A percentile compares a stretch with the other conserved stretches of the same genome.
Conservation (phyloP, 768 basidiomycete genomes). For the Megacollybia marginata region DNA sequence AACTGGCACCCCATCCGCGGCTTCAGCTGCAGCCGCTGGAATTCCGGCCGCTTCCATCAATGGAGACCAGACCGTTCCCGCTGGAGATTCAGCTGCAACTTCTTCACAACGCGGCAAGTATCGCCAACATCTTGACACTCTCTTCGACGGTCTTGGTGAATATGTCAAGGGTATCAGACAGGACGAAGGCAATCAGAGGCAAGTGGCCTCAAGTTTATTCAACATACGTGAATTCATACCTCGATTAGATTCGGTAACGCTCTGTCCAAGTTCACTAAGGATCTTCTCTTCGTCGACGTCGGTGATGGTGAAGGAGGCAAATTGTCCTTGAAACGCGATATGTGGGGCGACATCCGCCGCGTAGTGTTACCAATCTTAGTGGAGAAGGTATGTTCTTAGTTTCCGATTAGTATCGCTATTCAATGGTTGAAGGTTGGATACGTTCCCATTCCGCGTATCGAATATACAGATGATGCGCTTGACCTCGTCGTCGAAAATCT, state of each 20-base stretch:
- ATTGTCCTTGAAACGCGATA: slow-evolving; percentile 78
- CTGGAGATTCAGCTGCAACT: background rate
- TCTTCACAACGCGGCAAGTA: slow-evolving; percentile 26
- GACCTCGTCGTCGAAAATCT: slow-evolving; percentile 94
- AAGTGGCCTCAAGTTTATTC: slow-evolving; percentile 9
- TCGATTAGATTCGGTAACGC: slow-evolving; percentile 48
- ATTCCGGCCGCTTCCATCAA: background rate
- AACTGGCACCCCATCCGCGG: no score
- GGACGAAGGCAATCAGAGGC: slow-evolving; percentile 53
- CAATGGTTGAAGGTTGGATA: slow-evolving; percentile 50
- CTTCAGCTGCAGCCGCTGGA: no score
- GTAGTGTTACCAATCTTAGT: slow-evolving; percentile 79
- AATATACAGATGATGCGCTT: slow-evolving; percentile 81
- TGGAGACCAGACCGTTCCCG: background rate
- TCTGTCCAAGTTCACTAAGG: slow-evolving; percentile 47
- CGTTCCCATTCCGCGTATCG: slow-evolving; percentile 87
- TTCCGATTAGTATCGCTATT: background rate
- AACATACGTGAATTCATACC: background rate
- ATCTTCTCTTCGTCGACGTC: slow-evolving; percentile 68
- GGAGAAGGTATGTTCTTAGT: slow-evolving; percentile 47
- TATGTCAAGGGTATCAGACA: slow-evolving; percentile 85
- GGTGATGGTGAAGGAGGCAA: slow-evolving; percentile 60
- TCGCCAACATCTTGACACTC: slow-evolving; percentile 68
- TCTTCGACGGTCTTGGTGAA: slow-evolving; percentile 61
- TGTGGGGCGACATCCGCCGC: slow-evolving; percentile 84